These are phyloP conservation scores for Mycotypha africana DNA, from an alignment of 371 early-diverging fungal genomes.

Conservation along the genomic window DNA sequence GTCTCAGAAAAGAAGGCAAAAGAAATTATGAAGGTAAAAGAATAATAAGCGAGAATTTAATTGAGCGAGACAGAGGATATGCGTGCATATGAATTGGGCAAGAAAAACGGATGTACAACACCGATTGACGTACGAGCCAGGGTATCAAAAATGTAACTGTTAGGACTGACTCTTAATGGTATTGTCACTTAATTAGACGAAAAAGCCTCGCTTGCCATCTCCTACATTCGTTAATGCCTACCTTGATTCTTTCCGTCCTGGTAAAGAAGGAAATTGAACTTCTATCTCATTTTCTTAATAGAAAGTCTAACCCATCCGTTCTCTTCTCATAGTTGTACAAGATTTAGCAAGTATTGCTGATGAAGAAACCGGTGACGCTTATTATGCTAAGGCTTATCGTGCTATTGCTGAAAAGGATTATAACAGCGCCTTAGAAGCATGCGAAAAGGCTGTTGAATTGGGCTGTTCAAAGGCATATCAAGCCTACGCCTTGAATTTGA, in stretches of 20 bases:
- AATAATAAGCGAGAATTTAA: neutral
- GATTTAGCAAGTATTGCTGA: conserved; percentile 26
- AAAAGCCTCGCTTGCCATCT: conserved; percentile 77
- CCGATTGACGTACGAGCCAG: no score
- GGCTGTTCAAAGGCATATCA: conserved; percentile 46
- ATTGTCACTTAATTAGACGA: conserved; percentile 19
- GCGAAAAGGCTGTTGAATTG: conserved; percentile 62
- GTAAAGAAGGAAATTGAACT: conserved; percentile 11
- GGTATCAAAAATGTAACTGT: no score
- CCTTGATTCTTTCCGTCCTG: conserved; percentile 81
- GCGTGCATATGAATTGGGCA: neutral
- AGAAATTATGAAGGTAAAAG: conserved; percentile 63
- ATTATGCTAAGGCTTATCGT: conserved; percentile 44
- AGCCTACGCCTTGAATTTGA: conserved; percentile 73
- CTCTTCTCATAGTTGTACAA: conserved; percentile 16
- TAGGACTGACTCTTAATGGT: no score
- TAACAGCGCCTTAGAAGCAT: conserved; percentile 60
- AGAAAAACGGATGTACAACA: no score
- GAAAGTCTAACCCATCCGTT: no score
- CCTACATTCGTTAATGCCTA: conserved; percentile 88
- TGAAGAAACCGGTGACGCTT: conserved; percentile 39
- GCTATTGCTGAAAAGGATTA: conserved; percentile 58
- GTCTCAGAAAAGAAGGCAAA: conserved; percentile 73
- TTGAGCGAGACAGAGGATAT: neutral
- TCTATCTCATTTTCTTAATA: no score